These are phyloP conservation scores for Xylaria nigripes DNA, from an alignment of 495 filamentous ascomycete genomes.

Conservation along the genomic window DNA sequence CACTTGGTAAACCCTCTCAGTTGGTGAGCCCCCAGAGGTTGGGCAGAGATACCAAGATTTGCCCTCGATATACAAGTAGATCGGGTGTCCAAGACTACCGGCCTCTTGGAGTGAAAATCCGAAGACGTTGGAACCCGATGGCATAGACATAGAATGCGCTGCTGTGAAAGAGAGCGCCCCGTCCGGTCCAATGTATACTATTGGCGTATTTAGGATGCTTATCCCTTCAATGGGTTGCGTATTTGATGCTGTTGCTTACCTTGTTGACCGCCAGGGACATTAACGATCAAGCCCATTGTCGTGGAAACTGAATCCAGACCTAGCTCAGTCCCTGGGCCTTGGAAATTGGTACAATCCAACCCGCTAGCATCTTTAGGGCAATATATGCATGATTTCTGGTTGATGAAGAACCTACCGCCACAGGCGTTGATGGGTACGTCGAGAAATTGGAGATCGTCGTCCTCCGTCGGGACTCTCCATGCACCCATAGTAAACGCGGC, in stretches of 20 bases:
- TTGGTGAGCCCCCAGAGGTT: slow-evolving; percentile 11
- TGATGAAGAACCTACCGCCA: slow-evolving; percentile 23
- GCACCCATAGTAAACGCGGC: slow-evolving; percentile 17
- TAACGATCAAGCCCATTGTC: slow-evolving; percentile 16
- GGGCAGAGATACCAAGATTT: slow-evolving; percentile 19
- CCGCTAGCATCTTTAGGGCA: slow-evolving; percentile 13
- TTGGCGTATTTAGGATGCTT: not conserved
- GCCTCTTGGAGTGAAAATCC: slow-evolving; percentile 14
- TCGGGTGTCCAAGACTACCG: slow-evolving; percentile 13
- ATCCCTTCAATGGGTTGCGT: not conserved
- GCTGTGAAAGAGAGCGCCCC: slow-evolving; percentile 20
- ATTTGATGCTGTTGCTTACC: slow-evolving; percentile 3
- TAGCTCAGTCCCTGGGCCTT: slow-evolving; percentile 18
- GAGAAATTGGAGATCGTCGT: slow-evolving; percentile 5
- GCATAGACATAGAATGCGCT: slow-evolving; percentile 14
- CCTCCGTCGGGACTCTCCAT: slow-evolving; percentile 10
- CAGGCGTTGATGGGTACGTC: slow-evolving; percentile 19
- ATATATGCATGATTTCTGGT: slow-evolving; percentile 16
- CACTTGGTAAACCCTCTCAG: slow-evolving; percentile 17
- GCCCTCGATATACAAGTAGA: slow-evolving; percentile 1
- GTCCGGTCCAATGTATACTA: slow-evolving; percentile 20
- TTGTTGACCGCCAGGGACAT: slow-evolving; percentile 23
- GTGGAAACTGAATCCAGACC: slow-evolving; percentile 8
- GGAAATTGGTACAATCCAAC: slow-evolving; percentile 18
- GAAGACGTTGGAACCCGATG: slow-evolving; percentile 8